Evolutionary conservation across 768 basidiomycete species (phyloP).

Genomic region (Leccinum subgranulosum): DNA sequence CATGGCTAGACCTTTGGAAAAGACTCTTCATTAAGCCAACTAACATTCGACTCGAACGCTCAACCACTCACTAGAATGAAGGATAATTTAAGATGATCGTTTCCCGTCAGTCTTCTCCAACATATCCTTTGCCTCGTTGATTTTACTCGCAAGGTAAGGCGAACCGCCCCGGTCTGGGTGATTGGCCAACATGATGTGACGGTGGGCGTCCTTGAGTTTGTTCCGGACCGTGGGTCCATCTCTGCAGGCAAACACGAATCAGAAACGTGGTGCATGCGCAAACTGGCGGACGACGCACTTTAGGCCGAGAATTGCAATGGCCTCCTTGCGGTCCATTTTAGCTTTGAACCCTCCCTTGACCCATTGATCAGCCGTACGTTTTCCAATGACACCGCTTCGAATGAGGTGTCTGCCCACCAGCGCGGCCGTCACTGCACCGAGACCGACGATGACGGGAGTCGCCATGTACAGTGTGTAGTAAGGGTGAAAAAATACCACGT

Average conservation of each 20-base stretch:
- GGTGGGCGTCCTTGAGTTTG: slow-evolving; percentile 91
- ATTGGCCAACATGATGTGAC: slow-evolving; percentile 96
- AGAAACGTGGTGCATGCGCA: not conserved
- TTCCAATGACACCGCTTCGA: slow-evolving; percentile 54
- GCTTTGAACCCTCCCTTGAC: slow-evolving; percentile 73
- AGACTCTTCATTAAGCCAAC: slow-evolving; percentile 1
- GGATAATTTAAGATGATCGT: slow-evolving; percentile 17
- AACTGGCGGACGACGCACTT: slow-evolving; percentile 68
- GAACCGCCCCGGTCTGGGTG: slow-evolving; percentile 98
- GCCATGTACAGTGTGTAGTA: slow-evolving; percentile 48
- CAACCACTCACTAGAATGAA: slow-evolving; percentile 10
- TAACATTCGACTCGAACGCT: not conserved
- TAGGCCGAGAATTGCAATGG: slow-evolving; percentile 85
- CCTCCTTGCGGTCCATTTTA: slow-evolving; percentile 89
- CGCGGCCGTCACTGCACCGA: slow-evolving; percentile 70
- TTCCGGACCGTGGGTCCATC: slow-evolving; percentile 59
- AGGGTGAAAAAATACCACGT: not conserved
- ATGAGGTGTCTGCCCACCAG: slow-evolving; percentile 66
- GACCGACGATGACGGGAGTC: slow-evolving; percentile 72
- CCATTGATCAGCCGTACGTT: slow-evolving; percentile 74
- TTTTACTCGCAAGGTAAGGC: slow-evolving; percentile 98
- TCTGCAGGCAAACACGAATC: not conserved
- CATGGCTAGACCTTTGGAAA: slow-evolving; percentile 8
- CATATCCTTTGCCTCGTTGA: slow-evolving; percentile 96
- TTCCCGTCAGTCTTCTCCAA: slow-evolving; percentile 76